Conservation (phyloP, 2,329 filamentous ascomycete species). For the Penicillium hordei region DNA sequence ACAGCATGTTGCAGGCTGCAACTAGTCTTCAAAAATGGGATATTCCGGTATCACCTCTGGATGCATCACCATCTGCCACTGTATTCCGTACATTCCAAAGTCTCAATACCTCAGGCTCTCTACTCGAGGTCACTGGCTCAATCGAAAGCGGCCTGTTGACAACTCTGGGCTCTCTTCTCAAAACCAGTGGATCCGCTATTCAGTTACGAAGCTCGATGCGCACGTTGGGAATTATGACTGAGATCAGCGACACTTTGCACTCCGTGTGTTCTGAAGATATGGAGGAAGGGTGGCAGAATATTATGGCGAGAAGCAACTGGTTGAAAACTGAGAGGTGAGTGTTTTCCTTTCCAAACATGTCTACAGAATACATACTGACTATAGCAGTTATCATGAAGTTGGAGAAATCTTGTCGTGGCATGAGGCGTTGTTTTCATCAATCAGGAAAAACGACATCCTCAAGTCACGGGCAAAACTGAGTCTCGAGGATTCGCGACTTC, state of each 20-base stretch:
- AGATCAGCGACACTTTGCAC: slow-evolving; percentile 75
- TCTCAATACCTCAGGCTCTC: slow-evolving; percentile 65
- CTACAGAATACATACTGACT: slow-evolving; percentile 17
- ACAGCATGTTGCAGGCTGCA: slow-evolving; percentile 75
- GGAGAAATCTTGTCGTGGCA: slow-evolving; percentile 78
- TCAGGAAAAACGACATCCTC: slow-evolving; percentile 69
- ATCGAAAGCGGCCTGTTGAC: slow-evolving; percentile 62
- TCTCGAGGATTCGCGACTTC: slow-evolving; percentile 63
- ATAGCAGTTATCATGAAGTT: slow-evolving; percentile 58
- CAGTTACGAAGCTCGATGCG: slow-evolving; percentile 60
- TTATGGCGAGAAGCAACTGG: slow-evolving; percentile 69
- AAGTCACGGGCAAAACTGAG: slow-evolving; percentile 61
- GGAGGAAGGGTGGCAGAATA: slow-evolving; percentile 60
- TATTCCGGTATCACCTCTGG: slow-evolving; percentile 67
- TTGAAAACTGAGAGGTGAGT: slow-evolving; percentile 77
- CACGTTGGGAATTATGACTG: slow-evolving; percentile 70
- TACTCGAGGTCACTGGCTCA: slow-evolving; percentile 54
- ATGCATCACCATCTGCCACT: slow-evolving; percentile 63
- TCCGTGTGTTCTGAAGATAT: slow-evolving; percentile 61
- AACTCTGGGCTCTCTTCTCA: slow-evolving; percentile 44
- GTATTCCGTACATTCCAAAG: slow-evolving; percentile 80
- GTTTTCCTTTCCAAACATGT: not conserved
- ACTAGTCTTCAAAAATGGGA: slow-evolving; percentile 90
- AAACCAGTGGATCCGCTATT: slow-evolving; percentile 39
- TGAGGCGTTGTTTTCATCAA: slow-evolving; percentile 75